Conservation (phyloP, 257 asterid species). For the Ligustrum vulgare region DNA sequence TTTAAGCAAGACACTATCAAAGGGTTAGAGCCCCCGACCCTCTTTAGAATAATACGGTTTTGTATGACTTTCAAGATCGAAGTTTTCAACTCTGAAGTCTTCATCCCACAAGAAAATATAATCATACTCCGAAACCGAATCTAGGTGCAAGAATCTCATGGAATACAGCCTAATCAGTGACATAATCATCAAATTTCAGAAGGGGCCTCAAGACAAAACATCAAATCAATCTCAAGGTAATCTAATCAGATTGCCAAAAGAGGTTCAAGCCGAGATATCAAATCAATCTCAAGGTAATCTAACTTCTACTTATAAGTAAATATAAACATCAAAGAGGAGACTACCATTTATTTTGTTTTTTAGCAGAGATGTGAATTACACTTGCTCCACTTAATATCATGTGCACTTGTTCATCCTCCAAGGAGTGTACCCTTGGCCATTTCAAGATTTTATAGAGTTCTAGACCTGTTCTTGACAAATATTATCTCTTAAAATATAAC, state of each 20-base stretch:
- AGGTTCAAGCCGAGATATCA: neutral
- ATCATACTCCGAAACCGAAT: conserved; percentile 58
- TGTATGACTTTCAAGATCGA: conserved; percentile 63
- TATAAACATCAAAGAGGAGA: neutral
- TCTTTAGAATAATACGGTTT: neutral
- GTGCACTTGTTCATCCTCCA: too few species aligned
- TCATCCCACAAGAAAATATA: conserved; percentile 82
- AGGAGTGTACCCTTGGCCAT: too few species aligned
- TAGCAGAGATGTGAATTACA: conserved; percentile 65
- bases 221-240: too few species aligned
- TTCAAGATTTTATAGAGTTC: conserved; percentile 72
- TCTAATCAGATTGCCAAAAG: neutral
- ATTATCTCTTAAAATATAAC: conserved; percentile 4
- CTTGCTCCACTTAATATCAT: conserved; percentile 59
- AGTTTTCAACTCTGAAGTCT: conserved; percentile 75
- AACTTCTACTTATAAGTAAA: neutral
- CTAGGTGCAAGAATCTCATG: conserved; percentile 75
- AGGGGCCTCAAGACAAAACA: too few species aligned
- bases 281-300: neutral
- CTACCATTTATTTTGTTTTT: conserved; percentile 92
- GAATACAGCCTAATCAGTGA: conserved; percentile 77
- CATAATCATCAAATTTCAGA: too few species aligned
- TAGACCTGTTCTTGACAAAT: conserved; percentile 51
- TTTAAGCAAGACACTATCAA: neutral
- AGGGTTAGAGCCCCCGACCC: neutral